A percentile compares a stretch with the other conserved stretches of the same genome.
Evolutionary conservation across 306 rosid species (phyloP).

Genomic region (Quercus rubra): DNA sequence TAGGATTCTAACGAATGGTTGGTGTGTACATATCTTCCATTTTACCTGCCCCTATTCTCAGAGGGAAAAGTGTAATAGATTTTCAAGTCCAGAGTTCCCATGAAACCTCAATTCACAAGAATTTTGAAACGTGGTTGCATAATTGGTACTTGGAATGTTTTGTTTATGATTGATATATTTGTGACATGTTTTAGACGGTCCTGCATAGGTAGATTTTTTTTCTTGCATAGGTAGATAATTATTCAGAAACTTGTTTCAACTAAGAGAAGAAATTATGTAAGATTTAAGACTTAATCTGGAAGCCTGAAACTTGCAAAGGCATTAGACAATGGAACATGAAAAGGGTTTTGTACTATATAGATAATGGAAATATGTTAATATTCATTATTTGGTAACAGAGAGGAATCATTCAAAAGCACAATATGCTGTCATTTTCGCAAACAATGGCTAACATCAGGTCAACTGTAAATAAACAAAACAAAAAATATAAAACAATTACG

Average conservation of each 20-base stretch:
- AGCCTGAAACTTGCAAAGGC: no score
- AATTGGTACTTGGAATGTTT: not conserved
- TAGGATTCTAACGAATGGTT: constrained; percentile 35
- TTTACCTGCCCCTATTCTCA: constrained; percentile 28
- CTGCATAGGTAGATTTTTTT: no score
- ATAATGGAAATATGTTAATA: not conserved
- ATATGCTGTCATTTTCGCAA: not conserved
- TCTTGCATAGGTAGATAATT: no score
- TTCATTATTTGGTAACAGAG: not conserved
- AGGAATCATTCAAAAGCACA: not conserved
- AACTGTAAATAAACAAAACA: no score
- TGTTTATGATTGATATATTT: no score
- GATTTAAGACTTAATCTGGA: no score
- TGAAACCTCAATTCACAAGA: not conserved
- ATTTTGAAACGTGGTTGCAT: not conserved
- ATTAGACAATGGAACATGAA: no score
- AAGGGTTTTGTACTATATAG: no score
- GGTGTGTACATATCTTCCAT: constrained; percentile 49
- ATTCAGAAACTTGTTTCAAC: no score
- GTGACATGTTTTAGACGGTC: no score
- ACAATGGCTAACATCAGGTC: no score
- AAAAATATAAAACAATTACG: not conserved
- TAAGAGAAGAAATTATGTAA: no score
- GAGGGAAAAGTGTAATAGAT: constrained; percentile 38
- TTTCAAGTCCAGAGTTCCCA: constrained; percentile 9